phyloP scores from a whole-genome alignment of 441 rosid genomes.

The Lepidium campestre region DNA sequence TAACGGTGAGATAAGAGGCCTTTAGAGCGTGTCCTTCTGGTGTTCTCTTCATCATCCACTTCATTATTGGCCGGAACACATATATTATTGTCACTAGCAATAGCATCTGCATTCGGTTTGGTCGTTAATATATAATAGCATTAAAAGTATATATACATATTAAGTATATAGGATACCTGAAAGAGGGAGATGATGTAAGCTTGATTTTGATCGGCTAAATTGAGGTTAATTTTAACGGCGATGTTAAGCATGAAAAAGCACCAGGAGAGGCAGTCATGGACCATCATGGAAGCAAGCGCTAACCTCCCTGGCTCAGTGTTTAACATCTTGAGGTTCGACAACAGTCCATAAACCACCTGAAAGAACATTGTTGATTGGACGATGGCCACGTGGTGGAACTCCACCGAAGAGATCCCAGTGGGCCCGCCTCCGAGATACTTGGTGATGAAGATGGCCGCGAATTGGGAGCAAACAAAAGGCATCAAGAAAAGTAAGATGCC shows the following conservation, averaged over 20 bases:
- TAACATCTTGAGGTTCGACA: conserved; percentile 40
- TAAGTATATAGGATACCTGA: not conserved
- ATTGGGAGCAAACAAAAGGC: conserved; percentile 18
- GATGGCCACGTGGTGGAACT: conserved; percentile 12
- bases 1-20: conserved; percentile 18
- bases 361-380: conserved; percentile 36
- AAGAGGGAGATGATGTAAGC: not conserved
- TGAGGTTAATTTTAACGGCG: conserved; percentile 3
- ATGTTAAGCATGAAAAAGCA: not conserved
- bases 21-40: conserved; percentile 46
- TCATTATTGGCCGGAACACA: conserved; percentile 36
- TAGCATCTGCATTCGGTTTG: conserved; percentile 7
- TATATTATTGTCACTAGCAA: conserved; percentile 16
- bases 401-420: not conserved
- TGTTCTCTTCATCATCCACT: conserved; percentile 39
- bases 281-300: conserved; percentile 43
- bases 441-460: conserved; percentile 6
- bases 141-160: not conserved
- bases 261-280: conserved; percentile 30
- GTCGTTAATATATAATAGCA: not conserved
- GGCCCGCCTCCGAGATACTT: not conserved
- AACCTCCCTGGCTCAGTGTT: conserved; percentile 53
- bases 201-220: not conserved
- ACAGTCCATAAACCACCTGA: conserved; percentile 30
- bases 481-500: conserved; percentile 35